A percentile compares a stretch with the other conserved stretches of the same genome.
These are phyloP conservation scores for Carex kokanica DNA, from an alignment of 176 grass and related monocot species.

Conservation along the genomic window DNA sequence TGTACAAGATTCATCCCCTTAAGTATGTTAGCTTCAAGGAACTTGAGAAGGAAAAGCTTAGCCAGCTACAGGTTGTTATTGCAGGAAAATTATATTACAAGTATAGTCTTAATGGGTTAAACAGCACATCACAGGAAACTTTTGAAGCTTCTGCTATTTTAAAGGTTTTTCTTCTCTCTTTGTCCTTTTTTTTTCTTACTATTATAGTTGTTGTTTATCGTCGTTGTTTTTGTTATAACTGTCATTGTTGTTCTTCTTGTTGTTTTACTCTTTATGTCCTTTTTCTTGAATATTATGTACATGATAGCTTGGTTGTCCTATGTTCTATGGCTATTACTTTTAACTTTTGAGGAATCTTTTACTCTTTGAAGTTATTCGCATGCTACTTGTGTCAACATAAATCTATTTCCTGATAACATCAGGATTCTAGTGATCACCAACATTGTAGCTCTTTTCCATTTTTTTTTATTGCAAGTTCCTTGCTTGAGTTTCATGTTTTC, in stretches of 20 bases:
- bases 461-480: neutral
- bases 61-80: slow-evolving; percentile 51
- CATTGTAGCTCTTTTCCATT: neutral
- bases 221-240: neutral
- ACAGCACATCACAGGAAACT: slow-evolving; percentile 56
- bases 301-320: neutral
- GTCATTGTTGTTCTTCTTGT: neutral
- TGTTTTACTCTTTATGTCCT: neutral
- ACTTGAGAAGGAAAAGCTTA: slow-evolving; percentile 48
- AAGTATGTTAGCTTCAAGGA: slow-evolving; percentile 62
- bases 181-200: neutral
- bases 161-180: slow-evolving; percentile 53
- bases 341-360: neutral
- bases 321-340: neutral
- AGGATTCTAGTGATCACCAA: neutral
- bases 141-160: slow-evolving; percentile 65
- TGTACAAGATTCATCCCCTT: slow-evolving; percentile 57
- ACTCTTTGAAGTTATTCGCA: neutral
- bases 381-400: neutral
- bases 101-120: slow-evolving; percentile 49
- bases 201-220: slow-evolving; percentile 1
- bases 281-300: neutral
- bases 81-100: slow-evolving; percentile 80
- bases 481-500: slow-evolving; percentile 20
- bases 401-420: neutral